Evolutionary conservation across 441 rosid species (phyloP), one percentile per base, ranked within the genome.

Genomic region (Populus hybrid): DNA sequence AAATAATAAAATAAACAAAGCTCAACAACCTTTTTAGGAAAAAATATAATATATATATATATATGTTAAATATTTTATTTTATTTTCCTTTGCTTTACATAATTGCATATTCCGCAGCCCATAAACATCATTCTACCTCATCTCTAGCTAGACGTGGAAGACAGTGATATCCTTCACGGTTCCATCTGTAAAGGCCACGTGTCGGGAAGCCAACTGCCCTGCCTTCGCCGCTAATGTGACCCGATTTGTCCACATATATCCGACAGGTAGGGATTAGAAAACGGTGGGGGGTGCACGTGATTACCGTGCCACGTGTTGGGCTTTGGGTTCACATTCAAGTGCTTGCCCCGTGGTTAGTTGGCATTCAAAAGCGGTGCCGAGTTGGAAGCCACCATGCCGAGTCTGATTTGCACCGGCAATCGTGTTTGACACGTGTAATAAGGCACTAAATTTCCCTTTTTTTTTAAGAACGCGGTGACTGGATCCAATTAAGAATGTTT

Each of bases 211-310:
- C 3, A 63, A 72, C 57, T 34, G 76, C 69, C 68, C 12, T 10
- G 75, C 70, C 34, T 82, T 82, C 88, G 83, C 85, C 86, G 85
- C 46, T 73, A 28, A 35, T 7, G 36, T 9, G 65, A 75, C 79
- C 18, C 50, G 70, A 38, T 66, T 7, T 75, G 82, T 36, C 78
- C 40, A 74, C 75, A 40, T 28, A 71, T 19, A 42, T 18, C 73
- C 66, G 76, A 69, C 80, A 65, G 76, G 73, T 74, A 10, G 61
- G 71, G 74, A 12, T 79, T n/a, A 21, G 36, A 73, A 18, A 3
- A 32, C 11, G 36, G 83, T 30, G 30, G 79, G 78, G 18, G 24
- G 1, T n/a, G 21, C 82, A 68, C 80, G 83, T 80, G 85, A 82
- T 3, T 1, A 0, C 5, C 28, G 21, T 14, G 63, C 76, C 83